Conservation (phyloP, 2,329 filamentous ascomycete genomes). For the Fusarium vanettenii region DNA sequence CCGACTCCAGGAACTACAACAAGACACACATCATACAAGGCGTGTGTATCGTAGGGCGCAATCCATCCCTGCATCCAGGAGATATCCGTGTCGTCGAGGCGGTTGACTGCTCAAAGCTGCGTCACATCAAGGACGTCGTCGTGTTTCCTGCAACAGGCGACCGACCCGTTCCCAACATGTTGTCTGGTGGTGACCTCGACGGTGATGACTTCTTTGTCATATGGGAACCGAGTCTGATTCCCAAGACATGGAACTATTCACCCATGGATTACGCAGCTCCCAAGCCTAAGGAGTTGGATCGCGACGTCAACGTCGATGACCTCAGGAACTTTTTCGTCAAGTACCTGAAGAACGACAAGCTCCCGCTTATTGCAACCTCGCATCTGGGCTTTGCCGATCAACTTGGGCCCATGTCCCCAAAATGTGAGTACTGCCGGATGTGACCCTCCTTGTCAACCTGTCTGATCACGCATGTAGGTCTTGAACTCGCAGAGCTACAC, state of each 20-base stretch:
- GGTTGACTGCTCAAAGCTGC: slow-evolving; percentile 78
- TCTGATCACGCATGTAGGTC: slow-evolving; percentile 53
- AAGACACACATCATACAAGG: slow-evolving; percentile 77
- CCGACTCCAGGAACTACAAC: slow-evolving; percentile 63
- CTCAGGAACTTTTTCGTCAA: slow-evolving; percentile 88
- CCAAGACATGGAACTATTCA: slow-evolving; percentile 73
- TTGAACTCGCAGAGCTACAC: slow-evolving; percentile 82
- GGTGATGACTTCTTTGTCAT: slow-evolving; percentile 96
- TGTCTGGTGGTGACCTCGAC: slow-evolving; percentile 94
- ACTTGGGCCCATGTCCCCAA: slow-evolving; percentile 73
- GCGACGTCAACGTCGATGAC: slow-evolving; percentile 76
- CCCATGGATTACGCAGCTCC: slow-evolving; percentile 82
- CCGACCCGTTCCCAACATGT: slow-evolving; percentile 89
- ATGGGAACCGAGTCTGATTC: slow-evolving; percentile 84
- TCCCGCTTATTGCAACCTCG: slow-evolving; percentile 82
- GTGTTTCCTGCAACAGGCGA: slow-evolving; percentile 89
- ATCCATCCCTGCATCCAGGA: slow-evolving; percentile 92
- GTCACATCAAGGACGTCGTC: slow-evolving; percentile 84
- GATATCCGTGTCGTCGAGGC: slow-evolving; percentile 91
- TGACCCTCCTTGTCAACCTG: background rate
- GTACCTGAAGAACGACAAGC: slow-evolving; percentile 91
- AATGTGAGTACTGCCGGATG: slow-evolving; percentile 64
- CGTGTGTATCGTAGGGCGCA: slow-evolving; percentile 86
- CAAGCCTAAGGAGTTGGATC: slow-evolving; percentile 64
- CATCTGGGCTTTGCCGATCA: slow-evolving; percentile 84